A percentile compares a stretch with the other conserved stretches of the same genome.
Evolutionary conservation across 164 flowering plant species (phyloP).

Genomic region (Liquidambar formosana): DNA sequence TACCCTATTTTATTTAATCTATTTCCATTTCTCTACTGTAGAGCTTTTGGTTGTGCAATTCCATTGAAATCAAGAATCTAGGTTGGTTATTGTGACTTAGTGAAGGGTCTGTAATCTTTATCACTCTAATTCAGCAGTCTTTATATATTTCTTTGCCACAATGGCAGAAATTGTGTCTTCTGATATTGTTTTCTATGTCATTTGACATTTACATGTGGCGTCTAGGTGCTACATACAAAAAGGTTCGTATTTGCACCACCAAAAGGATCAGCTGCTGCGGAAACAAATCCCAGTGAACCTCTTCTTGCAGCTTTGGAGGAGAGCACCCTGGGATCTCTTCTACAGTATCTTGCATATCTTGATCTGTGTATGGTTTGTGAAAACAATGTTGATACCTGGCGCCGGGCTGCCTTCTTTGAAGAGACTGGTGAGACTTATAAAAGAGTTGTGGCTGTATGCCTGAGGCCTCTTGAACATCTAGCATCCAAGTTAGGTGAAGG

Average conservation of each 20-base stretch:
- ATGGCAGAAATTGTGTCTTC: not conserved
- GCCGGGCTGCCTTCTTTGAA: conserved; percentile 96
- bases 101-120: no score
- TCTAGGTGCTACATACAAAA: conserved; percentile 78
- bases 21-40: no score
- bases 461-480: conserved; percentile 80
- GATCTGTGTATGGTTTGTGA: conserved; percentile 90
- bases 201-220: not conserved
- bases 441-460: conserved; percentile 66
- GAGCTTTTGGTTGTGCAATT: no score
- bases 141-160: no score
- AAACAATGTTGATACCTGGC: conserved; percentile 87
- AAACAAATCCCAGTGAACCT: conserved; percentile 87
- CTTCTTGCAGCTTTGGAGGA: conserved; percentile 82
- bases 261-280: conserved; percentile 94
- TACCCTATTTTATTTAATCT: no score
- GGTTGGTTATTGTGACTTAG: no score
- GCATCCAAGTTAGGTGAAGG: conserved; percentile 58
- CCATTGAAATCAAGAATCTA: no score
- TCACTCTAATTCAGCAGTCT: no score
- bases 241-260: conserved; percentile 87
- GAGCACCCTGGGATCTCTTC: conserved; percentile 65
- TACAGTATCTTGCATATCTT: conserved; percentile 84
- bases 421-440: conserved; percentile 93
- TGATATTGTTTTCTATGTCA: not conserved